Evolutionary conservation across 83 land plant species (phyloP).

Genomic region (Diphasiastrum complanatum): DNA sequence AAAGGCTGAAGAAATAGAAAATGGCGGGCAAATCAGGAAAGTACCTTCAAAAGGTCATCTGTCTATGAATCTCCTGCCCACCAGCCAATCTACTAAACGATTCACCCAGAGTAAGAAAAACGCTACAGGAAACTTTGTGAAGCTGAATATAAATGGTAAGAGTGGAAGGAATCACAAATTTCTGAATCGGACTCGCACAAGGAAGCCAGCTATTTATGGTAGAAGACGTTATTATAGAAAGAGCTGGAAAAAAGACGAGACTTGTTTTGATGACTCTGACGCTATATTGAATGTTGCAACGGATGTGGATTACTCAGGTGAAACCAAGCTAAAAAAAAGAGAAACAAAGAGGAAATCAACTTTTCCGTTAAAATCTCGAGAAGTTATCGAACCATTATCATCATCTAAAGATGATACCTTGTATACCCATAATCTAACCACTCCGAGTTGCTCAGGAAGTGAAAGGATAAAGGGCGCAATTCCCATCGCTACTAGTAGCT

Average conservation of each 20-base stretch:
- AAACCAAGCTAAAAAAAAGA: neutral
- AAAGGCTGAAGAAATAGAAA: too few species aligned
- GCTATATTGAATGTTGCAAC: neutral
- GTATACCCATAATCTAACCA: neutral
- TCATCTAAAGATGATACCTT: neutral
- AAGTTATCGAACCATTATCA: too few species aligned
- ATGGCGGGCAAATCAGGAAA: too few species aligned
- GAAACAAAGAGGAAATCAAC: neutral
- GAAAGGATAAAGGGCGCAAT: neutral
- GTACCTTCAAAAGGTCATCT: neutral
- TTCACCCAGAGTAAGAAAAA: neutral
- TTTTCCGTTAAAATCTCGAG: too few species aligned
- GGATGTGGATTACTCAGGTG: neutral
- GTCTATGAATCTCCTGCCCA: neutral
- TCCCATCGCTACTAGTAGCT: neutral
- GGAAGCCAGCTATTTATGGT: slow-evolving; percentile 16
- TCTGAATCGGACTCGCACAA: slow-evolving; percentile 15
- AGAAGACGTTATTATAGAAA: slow-evolving; percentile 15
- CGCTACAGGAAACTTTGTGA: slow-evolving; percentile 37
- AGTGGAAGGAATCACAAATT: slow-evolving; percentile 23
- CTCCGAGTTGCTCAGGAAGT: neutral
- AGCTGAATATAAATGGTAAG: slow-evolving; percentile 28
- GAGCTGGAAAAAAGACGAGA: neutral
- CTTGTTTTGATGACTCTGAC: neutral
- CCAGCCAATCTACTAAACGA: neutral